A percentile compares a stretch with the other conserved stretches of the same genome.
Conservation (phyloP, 257 asterid species). For the Solanum gracilifrons region DNA sequence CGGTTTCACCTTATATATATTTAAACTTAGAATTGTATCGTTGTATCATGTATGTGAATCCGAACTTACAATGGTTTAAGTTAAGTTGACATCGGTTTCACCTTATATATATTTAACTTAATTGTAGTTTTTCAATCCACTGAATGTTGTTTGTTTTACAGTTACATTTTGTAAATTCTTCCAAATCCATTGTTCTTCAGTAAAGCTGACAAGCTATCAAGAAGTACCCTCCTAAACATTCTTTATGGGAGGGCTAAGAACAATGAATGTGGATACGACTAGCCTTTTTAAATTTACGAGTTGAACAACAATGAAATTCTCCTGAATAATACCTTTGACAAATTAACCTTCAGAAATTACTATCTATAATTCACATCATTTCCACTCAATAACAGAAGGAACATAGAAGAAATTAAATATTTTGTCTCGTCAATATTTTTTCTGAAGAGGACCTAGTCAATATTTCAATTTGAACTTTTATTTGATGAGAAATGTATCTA, state of each 20-base stretch:
- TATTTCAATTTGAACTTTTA: neutral
- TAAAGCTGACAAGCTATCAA: neutral
- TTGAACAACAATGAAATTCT: neutral
- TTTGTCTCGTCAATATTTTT: neutral
- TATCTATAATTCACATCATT: neutral
- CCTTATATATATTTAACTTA: neutral
- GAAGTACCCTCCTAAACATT: neutral
- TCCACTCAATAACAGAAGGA: neutral
- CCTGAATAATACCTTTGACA: neutral
- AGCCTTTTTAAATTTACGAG: neutral
- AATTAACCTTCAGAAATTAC: neutral
- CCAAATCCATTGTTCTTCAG: neutral
- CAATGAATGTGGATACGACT: neutral
- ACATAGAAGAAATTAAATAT: neutral
- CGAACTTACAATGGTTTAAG: neutral
- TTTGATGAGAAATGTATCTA: neutral
- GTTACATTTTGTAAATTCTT: neutral
- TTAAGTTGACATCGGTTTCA: neutral
- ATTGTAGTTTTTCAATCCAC: neutral
- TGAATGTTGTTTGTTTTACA: neutral
- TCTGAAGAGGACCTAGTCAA: neutral
- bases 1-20: neutral
- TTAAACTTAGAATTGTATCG: neutral
- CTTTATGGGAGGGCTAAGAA: neutral
- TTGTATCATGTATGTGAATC: neutral